These are phyloP conservation scores for Backusella morwellensis DNA, from an alignment of 192 early-diverging fungal species.

Conservation along the genomic window DNA sequence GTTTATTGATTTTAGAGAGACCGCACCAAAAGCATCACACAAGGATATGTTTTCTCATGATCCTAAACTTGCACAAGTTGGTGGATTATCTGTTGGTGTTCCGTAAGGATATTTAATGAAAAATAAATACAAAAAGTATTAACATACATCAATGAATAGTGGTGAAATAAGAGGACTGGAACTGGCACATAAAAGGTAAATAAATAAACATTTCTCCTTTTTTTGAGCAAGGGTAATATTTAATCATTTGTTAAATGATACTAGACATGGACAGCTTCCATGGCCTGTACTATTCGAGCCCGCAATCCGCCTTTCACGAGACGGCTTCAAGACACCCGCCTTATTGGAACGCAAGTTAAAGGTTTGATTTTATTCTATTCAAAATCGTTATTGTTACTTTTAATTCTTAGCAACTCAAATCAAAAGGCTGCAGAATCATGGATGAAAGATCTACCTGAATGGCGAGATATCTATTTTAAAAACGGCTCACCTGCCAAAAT, in stretches of 20 bases:
- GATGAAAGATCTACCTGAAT: constrained; percentile 43
- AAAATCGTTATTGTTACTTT: not conserved
- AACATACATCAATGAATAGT: constrained; percentile 18
- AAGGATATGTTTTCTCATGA: constrained; percentile 78
- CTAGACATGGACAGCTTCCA: constrained; percentile 70
- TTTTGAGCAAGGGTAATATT: not conserved
- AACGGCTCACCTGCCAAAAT: constrained; percentile 62
- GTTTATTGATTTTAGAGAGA: constrained; percentile 89
- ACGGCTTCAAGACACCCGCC: constrained; percentile 56
- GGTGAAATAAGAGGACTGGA: constrained; percentile 89
- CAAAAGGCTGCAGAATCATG: constrained; percentile 7
- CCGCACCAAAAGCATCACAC: constrained; percentile 66
- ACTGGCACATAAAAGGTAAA: constrained; percentile 65
- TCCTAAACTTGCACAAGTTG: constrained; percentile 64
- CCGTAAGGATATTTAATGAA: constrained; percentile 48
- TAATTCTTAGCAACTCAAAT: too few relatives aligned
- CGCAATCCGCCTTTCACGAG: constrained; percentile 66
- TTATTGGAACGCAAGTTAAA: not conserved
- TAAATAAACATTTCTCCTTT: not conserved
- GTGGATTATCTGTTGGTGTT: constrained; percentile 74
- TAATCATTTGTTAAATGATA: not conserved
- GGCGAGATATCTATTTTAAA: constrained; percentile 61
- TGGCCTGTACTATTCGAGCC: constrained; percentile 81
- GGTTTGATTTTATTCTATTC: not conserved
- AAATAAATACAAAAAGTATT: not conserved